Base-by-base conservation (phyloP, 2,329 filamentous ascomycete species). In the Epichloe festucae region DNA sequence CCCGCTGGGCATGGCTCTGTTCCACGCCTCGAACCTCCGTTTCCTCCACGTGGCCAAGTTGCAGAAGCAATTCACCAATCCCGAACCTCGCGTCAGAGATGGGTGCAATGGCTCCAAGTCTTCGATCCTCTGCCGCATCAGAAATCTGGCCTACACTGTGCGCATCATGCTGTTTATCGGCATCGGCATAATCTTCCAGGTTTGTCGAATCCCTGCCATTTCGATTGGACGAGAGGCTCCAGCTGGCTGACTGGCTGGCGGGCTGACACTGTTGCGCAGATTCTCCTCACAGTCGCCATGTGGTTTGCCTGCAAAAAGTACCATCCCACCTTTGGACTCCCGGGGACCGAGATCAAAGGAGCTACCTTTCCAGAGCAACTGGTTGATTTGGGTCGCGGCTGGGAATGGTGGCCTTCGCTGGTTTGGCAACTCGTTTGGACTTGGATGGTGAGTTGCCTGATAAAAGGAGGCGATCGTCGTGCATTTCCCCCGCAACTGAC, bases 1-100 rank as follows among this genome's bases (percentile, higher is more conserved):
- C 6, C 81, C 81, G 6, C 73, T 79, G 46, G 80, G 81, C 34
- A 78, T 85, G 49, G 81, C 79, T n/a, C 67, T 85, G 2, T 84
- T 84, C 60, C 80, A 84, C 57, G 80, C 78, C 31, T 77, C 77
- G 51, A 82, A 83, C 61, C 73, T 69, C 54, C 76, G 78, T 49
- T 78, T 84, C 51, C 72, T 81, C 17, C 67, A 79, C 52, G 66
- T 82, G 47, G 78, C 78, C 51, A 73, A 71, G 56, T 65, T 71
- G n/a, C 63, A 61, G 53, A 57, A 57, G 43, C 66, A 62, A 40
- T 52, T 58, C 17, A 43, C 23, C 21, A 21, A 31, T 21, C 36
- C 42, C 31, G 35, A 41, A 41, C 58, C 54, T 27, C 50, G 45
- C 54, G 53, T 42, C n/a, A 31, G 17, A 52, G 64, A 58, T 38